Evolutionary conservation across 106 monocot species (phyloP).

Genomic region (Dendrobium huoshanense): DNA sequence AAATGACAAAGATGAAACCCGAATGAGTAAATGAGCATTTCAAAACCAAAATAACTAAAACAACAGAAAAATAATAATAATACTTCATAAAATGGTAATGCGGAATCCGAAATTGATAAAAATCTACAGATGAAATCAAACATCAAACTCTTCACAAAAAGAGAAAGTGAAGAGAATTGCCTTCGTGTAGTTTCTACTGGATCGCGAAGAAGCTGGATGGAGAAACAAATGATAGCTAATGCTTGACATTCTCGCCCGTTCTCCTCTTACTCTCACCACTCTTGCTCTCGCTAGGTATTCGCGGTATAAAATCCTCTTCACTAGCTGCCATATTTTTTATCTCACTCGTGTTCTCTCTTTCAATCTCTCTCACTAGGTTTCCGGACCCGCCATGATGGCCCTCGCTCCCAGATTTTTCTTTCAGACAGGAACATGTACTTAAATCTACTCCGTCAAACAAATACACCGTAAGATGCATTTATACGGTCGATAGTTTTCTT

Average conservation of each 20-base stretch:
- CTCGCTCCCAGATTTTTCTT: not conserved
- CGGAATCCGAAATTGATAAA: not conserved
- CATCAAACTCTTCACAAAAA: not conserved
- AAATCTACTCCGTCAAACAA: too few relatives aligned
- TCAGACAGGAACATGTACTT: too few relatives aligned
- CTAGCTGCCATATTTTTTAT: not conserved
- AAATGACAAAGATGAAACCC: not conserved
- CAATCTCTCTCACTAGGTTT: not conserved
- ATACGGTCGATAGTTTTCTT: too few relatives aligned
- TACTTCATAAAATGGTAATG: not conserved
- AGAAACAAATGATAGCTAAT: not conserved
- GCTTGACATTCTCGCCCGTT: not conserved
- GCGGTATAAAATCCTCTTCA: not conserved
- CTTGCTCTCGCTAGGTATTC: not conserved
- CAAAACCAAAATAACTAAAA: not conserved
- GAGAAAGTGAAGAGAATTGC: not conserved
- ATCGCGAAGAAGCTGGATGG: not conserved
- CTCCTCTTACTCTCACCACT: not conserved
- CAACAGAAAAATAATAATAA: not conserved
- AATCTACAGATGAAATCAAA: too few relatives aligned
- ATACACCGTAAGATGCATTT: too few relatives aligned
- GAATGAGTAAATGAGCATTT: not conserved
- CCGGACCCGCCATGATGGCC: not conserved
- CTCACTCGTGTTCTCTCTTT: not conserved
- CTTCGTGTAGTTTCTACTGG: not conserved